Evolutionary conservation across 2,329 filamentous ascomycete genomes (phyloP), one percentile per base, ranked within the genome.

Genomic region (Pseudocercospora cruenta): DNA sequence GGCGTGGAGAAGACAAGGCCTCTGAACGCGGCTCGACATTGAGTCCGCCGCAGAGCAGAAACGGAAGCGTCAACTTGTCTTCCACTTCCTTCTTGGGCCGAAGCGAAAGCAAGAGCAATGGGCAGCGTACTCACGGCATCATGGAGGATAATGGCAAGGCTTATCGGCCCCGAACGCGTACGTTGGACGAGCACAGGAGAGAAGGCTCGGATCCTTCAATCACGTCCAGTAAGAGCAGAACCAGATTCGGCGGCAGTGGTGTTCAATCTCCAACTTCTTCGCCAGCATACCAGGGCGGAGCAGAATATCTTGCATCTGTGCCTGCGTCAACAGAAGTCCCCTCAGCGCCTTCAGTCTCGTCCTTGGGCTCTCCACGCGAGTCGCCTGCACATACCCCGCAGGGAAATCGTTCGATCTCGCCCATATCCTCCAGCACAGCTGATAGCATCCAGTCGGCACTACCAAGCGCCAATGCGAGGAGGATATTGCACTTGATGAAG

Each of bases 401-500:
- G 43, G 64, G 69, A 51, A 43, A 67, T 53, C 68, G 76, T 45
- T 75, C 75, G 7, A 72, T 71, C 21, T 78, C 77, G 12, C 73
- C 75, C 8, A 63, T 72, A n/a, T 75, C 73, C 4, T 70, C 73
- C 7, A 66, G 69, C 47, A 74, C 73, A n/a, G 67, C 67, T n/a
- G 69, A 73, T 45, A 72, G 72, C 28, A 72, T 73, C 33, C 67
- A 73, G n/a, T 72, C 72, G 4, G 65, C 39, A 67, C 76, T 75
- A 72, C 81, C 63, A 71, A 80, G 72, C 43, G 84, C 86, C 21
- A 90, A 93, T 78, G 88, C 90, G 45, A 70, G 66, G 33, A 90
- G 88, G 74, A 85, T 94, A 26, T 81, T 93, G 62, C 84, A 88
- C 72, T 80, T 95, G 66, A 94, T 95, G 91, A 91, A 89, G 77